Evolutionary conservation across 1,139 yeast species (phyloP), one percentile per base, ranked within the genome.

Genomic region (Suhomyces taliae): DNA sequence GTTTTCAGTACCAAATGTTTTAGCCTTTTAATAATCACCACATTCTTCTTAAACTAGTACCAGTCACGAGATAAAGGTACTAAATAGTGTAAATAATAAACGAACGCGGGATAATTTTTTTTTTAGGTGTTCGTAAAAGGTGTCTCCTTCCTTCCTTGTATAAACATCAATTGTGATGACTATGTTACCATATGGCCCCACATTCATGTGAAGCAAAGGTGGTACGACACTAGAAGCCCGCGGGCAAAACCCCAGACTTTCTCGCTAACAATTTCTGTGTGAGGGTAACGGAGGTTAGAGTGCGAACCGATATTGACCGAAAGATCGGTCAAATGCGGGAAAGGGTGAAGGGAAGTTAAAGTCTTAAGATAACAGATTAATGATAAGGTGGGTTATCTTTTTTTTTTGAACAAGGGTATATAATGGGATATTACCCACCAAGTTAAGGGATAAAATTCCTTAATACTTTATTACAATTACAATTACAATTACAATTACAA

Each of bases 401-500:
- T 19, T 19, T 19, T 19, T 19, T 19, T 29, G 9, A 29, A 3
- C 9, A 29, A 29, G 32, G 7, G 32, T 29, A 29, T 29, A 29
- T 29, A 29, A 29, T 29, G 7, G n/a, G 32, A 29, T 11, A 4
- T 29, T 29, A 29, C 7, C 32, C 32, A 29, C 32, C 7, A 27
- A 19, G 24, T 19, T 19, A 19, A 6, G 24, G 24, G 24, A 4
- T 4, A 12, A 24, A 29, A 37, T 14, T 37, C 40, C n/a, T 9
- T 8, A 37, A 8, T 11, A 36, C 12, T 12, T 11, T 14, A 34
- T 34, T 14, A 34, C 36, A 10, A 9, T 14, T 12, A 12, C 12
- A 10, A 34, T 34, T 14, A 34, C 36, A 10, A 9, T 14, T 12
- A 12, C 12, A 10, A 34, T 36, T 19, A 39, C 36, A 29, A 70